Base-by-base conservation (phyloP, 805 yeast species). In the Zygosaccharomyces rouxii region DNA sequence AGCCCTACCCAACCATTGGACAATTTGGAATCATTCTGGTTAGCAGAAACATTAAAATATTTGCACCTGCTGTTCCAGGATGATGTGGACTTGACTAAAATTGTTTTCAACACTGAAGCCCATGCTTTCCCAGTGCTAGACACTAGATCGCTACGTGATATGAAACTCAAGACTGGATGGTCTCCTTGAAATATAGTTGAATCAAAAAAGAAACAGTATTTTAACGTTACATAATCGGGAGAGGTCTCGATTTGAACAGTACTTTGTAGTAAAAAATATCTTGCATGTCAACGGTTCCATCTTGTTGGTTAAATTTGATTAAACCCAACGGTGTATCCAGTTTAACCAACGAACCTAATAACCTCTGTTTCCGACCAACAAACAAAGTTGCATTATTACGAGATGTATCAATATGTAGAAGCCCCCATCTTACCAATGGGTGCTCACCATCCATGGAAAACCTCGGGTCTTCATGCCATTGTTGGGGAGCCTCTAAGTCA, bases 11-110 rank as follows among this genome's bases (percentile, higher is more conserved):
- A 63, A 18, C 65, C 64, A 52, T 68, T 76, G 46, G 94, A 90
- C 66, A 87, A 86, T 61, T 79, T 86, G 80, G 97, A 89, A 68
- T 84, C 95, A 18, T 89, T 88, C 73, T 90, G 97, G 97, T 74
- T 87, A 44, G 90, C 96, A 2, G 97, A 90, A 66, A 90, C 97
- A 3, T 75, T 90, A 63, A 90, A 90, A 67, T 90, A 89, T 67
- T 72, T 89, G 35, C 87, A 87, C 60, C 68, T 88, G 48, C 70
- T 89, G 53, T 89, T 89, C 68, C 94, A 86, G 55, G 86, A 81
- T 50, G 74, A 80, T 47, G 68, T 86, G 54, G 89, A 90, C 26
- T 70, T 89, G 56, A 79, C 78, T 41, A 69, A 81, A 49, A 77
- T 82, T 46, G 89, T 90, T 5, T 88, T 87, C 73, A 90, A 88